Conservation (phyloP, 345 rosid species). For the Xanthoceras sorbifolium region DNA sequence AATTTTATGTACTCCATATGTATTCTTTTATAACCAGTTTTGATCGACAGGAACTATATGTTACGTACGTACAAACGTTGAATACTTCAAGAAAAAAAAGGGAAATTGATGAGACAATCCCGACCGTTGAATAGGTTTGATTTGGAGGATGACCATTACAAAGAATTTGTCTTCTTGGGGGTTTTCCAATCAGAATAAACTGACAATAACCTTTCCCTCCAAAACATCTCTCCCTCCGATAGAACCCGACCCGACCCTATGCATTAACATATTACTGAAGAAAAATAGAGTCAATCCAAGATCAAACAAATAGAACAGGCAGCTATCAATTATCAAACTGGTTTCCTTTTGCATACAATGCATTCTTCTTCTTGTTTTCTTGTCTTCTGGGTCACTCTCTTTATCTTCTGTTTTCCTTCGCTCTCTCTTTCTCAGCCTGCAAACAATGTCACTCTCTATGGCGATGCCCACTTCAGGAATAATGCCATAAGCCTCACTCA, state of each 20-base stretch:
- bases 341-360: background rate
- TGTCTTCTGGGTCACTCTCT: slow-evolving; percentile 38
- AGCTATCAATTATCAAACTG: background rate
- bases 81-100: no score
- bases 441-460: slow-evolving; percentile 65
- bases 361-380: slow-evolving; percentile 12
- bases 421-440: slow-evolving; percentile 32
- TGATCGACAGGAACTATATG: background rate
- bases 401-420: slow-evolving; percentile 34
- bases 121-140: background rate
- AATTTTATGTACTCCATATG: background rate
- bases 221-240: background rate
- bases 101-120: background rate
- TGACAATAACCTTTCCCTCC: background rate
- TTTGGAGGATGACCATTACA: background rate
- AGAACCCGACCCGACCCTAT: background rate
- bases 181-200: no score
- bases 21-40: background rate
- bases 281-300: background rate
- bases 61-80: no score
- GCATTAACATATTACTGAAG: background rate
- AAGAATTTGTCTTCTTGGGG: no score
- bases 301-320: background rate
- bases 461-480: slow-evolving; percentile 57
- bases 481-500: slow-evolving; percentile 67